Evolutionary conservation across 176 grass and related monocot genomes (phyloP), one percentile per base, ranked within the genome.

Genomic region (Rhipidocladum racemiflorum): DNA sequence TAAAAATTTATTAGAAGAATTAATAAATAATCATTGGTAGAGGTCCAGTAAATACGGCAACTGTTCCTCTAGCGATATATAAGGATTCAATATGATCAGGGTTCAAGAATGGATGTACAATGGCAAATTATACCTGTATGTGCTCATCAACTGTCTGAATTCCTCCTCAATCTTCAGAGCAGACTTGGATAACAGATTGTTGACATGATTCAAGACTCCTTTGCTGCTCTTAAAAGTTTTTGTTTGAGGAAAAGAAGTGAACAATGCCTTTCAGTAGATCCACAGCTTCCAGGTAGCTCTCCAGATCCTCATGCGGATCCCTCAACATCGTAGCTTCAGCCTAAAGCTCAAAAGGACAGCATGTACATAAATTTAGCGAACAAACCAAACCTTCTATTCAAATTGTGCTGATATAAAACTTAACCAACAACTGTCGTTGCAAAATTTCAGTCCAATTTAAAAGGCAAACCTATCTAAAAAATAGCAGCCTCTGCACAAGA

Each of bases 231-330:
- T 91, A 36, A 85, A 85, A 87, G 25, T 89, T 94, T 68, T 84
- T 83, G 16, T 89, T 89, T 0, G 69, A 82, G 71, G 61, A 64
- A 76, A 97, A 90, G 64, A 94, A 94, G 29, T 38, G 53, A 20
- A 74, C 49, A 65, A 81, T 70, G 43, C 81, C 66, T 94, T 83
- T 94, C 77, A 97, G 74, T 65, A 70, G 67, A 81, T 81, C 86
- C 63, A 97, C 76, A 74, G 90, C 95, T 56, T 88, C 86, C 17
- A 92, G 76, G 77, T 85, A 97, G 70, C 90, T 76, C 65, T 89
- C 75, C 48, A 97, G 73, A 91, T 91, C 81, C 64, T 91, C 90
- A 78, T 74, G 84, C 14, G 92, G 95, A 15, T 90, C 95, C 81
- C 81, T 92, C 50, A 86, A 56, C 87, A 97, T 84, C 18, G 65